A percentile compares a stretch with the other conserved stretches of the same genome.
These are phyloP conservation scores for Candida buenavistaensis DNA, from an alignment of 1,139 yeast species.

Conservation along the genomic window DNA sequence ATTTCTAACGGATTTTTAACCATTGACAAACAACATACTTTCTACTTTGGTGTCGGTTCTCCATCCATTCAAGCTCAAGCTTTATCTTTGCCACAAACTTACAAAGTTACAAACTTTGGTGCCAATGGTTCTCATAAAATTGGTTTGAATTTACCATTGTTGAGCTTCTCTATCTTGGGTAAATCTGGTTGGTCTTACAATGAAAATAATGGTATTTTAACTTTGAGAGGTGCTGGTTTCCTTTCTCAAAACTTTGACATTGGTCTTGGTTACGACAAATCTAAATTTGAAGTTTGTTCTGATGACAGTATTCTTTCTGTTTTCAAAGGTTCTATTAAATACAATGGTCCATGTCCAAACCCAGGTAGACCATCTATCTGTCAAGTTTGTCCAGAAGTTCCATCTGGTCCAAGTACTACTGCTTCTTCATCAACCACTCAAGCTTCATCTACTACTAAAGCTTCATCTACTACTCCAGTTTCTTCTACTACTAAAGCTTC, in stretches of 20 bases:
- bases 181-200: constrained; percentile 14
- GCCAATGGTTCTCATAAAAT: constrained; percentile 3
- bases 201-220: constrained; percentile 22
- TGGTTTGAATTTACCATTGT: constrained; percentile 3
- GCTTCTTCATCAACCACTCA: constrained; percentile 12
- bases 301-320: constrained; percentile 16
- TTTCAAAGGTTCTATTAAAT: constrained; percentile 12
- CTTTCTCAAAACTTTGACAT: constrained; percentile 19
- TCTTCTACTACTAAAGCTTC: neutral
- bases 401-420: constrained; percentile 11
- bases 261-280: constrained; percentile 21
- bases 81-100: constrained; percentile 3
- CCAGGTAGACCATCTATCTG: constrained; percentile 9
- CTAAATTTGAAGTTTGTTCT: constrained; percentile 12
- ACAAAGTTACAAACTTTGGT: constrained; percentile 7
- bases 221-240: constrained; percentile 13
- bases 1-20: constrained; percentile 2
- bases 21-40: constrained; percentile 1
- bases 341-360: constrained; percentile 21
- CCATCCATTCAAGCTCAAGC: constrained; percentile 4
- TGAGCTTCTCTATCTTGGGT: neutral
- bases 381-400: constrained; percentile 6
- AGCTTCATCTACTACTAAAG: neutral
- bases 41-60: constrained; percentile 5
- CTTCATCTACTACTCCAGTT: neutral